Evolutionary conservation across 768 basidiomycete species (phyloP).

Genomic region (Cystofilobasidium macerans): DNA sequence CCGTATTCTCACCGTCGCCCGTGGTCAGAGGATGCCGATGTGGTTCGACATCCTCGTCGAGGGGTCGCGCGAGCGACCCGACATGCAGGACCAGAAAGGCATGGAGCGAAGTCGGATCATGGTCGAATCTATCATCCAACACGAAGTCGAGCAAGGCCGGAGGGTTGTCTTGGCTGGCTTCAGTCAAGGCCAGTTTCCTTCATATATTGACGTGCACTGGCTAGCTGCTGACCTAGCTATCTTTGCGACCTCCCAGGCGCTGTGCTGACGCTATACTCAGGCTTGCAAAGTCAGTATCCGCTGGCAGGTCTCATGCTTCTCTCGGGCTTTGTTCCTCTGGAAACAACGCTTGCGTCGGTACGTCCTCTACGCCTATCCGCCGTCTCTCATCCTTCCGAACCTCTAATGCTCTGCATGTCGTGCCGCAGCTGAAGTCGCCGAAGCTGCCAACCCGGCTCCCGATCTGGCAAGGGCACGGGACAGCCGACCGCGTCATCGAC

Average conservation of each 20-base stretch:
- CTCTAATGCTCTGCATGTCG: background rate
- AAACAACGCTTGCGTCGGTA: background rate
- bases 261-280: background rate
- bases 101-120: background rate
- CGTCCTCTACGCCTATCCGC: background rate
- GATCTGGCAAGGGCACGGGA: background rate
- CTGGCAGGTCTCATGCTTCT: background rate
- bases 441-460: background rate
- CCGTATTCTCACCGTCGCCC: background rate
- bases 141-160: background rate
- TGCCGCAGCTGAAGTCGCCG: background rate
- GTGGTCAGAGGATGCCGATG: background rate
- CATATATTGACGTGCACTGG: too few species aligned
- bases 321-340: background rate
- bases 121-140: background rate
- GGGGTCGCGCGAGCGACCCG: background rate
- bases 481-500: background rate
- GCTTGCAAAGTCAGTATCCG: background rate
- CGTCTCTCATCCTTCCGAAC: background rate
- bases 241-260: background rate
- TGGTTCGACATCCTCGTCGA: background rate
- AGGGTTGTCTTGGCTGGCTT: background rate
- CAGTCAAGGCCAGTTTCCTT: background rate
- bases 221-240: background rate
- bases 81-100: background rate